Base-by-base conservation (phyloP, 225 moss, liverwort and hornwort genomes). In the Bryoerythrophyllum caledonicum region DNA sequence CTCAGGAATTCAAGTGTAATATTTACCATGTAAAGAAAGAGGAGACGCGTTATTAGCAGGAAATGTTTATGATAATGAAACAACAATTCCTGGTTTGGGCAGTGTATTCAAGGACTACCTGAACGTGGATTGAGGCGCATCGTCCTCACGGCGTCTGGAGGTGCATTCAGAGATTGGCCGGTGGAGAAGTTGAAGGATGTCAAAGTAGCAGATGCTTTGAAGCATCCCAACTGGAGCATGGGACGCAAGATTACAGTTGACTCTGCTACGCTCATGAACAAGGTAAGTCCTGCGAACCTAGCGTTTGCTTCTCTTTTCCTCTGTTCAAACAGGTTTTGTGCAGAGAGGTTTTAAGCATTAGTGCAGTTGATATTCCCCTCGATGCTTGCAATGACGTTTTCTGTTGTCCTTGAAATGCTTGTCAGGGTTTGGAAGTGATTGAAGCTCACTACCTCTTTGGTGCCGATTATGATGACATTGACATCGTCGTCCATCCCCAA, bases 91-190 rank as follows among this genome's bases (percentile, higher is more conserved):
- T 70, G 15, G 19, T 81, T 55, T n/a, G 63, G 63, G 63, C 92
- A 96, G 96, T 96, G 96, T 68, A 94, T 96, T 60, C 96, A 96
- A 92, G 96, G 96, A 77, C 77, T 96, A 40, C 96, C 96, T 37
- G 90, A 90, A 85, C 92, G 94, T 59, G 96, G 96, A 63, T 86
- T 96, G 37, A 88, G 96, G 65, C 94, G 96, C 51, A 81, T 96
- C 64, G 91, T 96, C 55, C 88, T 96, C 56, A 96, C 96, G 46
- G 96, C 96, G 30, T 96, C 96, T 79, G 96, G 96, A 60, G 96
- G 96, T 76, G 96, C 96, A 63, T 96, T 96, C 82, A 96, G 96
- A 81, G 96, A 96, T 82, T 96, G 96, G 96, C 92, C 96, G 41
- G 91, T 96, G 63, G 96, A 90, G 77, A 94, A 80, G 75, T 73